Conservation (phyloP, 148 eudicot genomes). For the Chenopodium berlandieri region DNA sequence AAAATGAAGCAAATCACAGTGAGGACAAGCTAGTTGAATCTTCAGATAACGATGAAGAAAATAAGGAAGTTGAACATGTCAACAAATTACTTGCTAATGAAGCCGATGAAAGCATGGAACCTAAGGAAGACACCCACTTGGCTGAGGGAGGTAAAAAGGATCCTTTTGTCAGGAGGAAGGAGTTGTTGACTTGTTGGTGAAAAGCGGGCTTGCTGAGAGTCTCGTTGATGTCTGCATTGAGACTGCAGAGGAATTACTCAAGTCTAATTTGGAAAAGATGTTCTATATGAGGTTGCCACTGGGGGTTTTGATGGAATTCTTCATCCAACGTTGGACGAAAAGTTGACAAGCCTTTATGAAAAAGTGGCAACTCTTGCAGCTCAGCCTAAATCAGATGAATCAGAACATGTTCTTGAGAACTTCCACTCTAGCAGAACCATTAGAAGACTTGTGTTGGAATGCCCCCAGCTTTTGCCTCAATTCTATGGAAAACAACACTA, state of each 20-base stretch:
- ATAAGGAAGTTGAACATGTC: conserved; percentile 32
- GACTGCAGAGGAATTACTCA: conserved; percentile 66
- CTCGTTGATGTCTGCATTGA: conserved; percentile 76
- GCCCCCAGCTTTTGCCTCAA: conserved; percentile 75
- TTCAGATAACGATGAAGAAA: conserved; percentile 36
- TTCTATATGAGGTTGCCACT: conserved; percentile 83
- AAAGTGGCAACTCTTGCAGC: conserved; percentile 64
- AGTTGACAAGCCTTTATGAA: conserved; percentile 50
- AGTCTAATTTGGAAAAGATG: conserved; percentile 82
- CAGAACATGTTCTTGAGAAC: conserved; percentile 78
- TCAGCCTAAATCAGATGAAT: conserved; percentile 55
- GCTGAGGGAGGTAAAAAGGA: conserved; percentile 89
- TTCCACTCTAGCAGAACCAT: conserved; percentile 84
- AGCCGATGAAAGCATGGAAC: conserved; percentile 24
- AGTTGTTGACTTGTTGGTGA: conserved; percentile 46
- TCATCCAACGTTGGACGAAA: conserved; percentile 49
- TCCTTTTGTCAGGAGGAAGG: conserved; percentile 68
- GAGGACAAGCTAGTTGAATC: conserved; percentile 32
- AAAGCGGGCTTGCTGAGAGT: conserved; percentile 95
- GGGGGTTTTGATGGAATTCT: conserved; percentile 82
- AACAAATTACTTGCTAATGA: conserved; percentile 27
- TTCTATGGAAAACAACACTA: conserved; percentile 70
- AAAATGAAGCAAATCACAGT: conserved; percentile 24
- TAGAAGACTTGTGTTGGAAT: conserved; percentile 75
- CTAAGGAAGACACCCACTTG: conserved; percentile 29